Conservation (phyloP, 768 basidiomycete genomes). For the Psilocybe cyanescens region DNA sequence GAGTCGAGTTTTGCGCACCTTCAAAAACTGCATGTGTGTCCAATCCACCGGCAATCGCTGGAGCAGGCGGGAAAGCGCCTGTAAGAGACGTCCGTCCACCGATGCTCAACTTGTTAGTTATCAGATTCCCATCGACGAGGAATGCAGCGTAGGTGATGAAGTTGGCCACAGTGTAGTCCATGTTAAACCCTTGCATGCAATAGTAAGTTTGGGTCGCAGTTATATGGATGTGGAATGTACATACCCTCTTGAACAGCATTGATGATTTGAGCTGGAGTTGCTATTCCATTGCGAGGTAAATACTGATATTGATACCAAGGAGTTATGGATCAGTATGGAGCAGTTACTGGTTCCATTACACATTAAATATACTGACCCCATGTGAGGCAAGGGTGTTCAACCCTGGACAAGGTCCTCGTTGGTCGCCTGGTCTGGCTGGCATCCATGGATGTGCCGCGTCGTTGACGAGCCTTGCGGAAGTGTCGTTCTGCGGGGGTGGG, state of each 20-base stretch:
- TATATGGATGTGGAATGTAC: background rate
- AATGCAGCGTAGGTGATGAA: slow-evolving; percentile 27
- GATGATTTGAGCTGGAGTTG: slow-evolving; percentile 20
- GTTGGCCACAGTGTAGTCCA: slow-evolving; percentile 24
- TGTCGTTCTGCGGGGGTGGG: slow-evolving; percentile 22
- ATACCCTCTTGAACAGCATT: slow-evolving; percentile 21
- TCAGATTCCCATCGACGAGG: slow-evolving; percentile 27
- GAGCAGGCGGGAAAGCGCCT: slow-evolving; percentile 24
- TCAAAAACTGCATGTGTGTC: slow-evolving; percentile 30
- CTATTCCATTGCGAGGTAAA: slow-evolving; percentile 19
- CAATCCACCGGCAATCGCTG: slow-evolving; percentile 27
- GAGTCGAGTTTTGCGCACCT: background rate
- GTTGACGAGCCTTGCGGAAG: slow-evolving; percentile 25
- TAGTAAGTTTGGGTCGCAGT: too few species aligned
- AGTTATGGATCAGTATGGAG: too few species aligned
- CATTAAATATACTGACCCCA: slow-evolving; percentile 16
- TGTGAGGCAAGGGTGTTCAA: slow-evolving; percentile 28
- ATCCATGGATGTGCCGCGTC: slow-evolving; percentile 27
- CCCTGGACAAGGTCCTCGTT: slow-evolving; percentile 29
- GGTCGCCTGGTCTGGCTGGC: slow-evolving; percentile 17
- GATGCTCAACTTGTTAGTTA: slow-evolving; percentile 28
- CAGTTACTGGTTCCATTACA: background rate
- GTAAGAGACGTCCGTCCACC: slow-evolving; percentile 24
- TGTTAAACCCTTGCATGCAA: slow-evolving; percentile 20
- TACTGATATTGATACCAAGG: slow-evolving; percentile 4